Evolutionary conservation across 2,329 filamentous ascomycete genomes (phyloP).

Genomic region (Conoideocrella luteorostrata): DNA sequence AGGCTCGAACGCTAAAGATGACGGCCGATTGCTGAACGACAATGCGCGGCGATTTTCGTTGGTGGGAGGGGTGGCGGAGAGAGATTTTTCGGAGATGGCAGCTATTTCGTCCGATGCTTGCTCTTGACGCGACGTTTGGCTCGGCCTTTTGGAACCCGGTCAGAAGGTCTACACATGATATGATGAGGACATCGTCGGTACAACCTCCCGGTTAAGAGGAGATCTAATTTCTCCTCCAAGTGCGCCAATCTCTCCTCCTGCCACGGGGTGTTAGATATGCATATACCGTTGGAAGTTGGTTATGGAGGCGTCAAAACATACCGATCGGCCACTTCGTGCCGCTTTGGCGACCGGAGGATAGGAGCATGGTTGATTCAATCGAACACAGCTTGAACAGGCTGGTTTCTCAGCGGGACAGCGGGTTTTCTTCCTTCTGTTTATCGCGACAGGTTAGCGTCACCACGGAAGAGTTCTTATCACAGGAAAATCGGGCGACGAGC

Average conservation of each 20-base stretch:
- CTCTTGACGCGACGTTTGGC: conserved; percentile 19
- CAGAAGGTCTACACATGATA: conserved; percentile 17
- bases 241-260: conserved; percentile 45
- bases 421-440: conserved; percentile 39
- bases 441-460: not conserved
- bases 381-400: conserved; percentile 42
- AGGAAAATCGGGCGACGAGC: too few species aligned
- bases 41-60: conserved; percentile 17
- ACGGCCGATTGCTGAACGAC: conserved; percentile 15
- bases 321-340: conserved; percentile 35
- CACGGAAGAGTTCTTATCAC: conserved; percentile 1
- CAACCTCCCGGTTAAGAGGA: conserved; percentile 37
- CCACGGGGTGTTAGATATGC: too few species aligned
- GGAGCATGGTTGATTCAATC: conserved; percentile 40
- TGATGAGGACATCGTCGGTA: conserved; percentile 12
- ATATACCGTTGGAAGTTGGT: conserved; percentile 1
- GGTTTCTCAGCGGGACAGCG: conserved; percentile 46
- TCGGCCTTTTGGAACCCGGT: conserved; percentile 23
- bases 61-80: conserved; percentile 23
- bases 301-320: conserved; percentile 20
- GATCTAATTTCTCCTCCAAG: conserved; percentile 46
- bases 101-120: conserved; percentile 23
- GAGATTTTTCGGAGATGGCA: conserved; percentile 27
- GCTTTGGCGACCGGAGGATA: conserved; percentile 33
- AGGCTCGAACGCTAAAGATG: conserved; percentile 20